phyloP scores from a whole-genome alignment of 1,139 yeast species.

The Blastobotrys proliferans region DNA sequence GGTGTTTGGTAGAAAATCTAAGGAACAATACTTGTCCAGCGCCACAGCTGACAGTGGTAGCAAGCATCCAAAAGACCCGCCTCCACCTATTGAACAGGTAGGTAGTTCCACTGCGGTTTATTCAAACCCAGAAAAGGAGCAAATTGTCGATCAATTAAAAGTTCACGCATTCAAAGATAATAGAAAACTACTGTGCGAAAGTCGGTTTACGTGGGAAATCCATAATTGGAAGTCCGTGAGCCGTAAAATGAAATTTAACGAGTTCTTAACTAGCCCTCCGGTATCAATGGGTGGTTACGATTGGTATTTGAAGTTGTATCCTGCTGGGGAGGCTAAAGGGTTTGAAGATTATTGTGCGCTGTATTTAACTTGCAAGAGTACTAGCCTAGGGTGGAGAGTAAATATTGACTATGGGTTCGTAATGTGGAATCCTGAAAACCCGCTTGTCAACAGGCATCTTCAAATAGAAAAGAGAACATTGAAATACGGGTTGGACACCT shows the following conservation, averaged over 20 bases:
- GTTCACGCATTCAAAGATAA: no score
- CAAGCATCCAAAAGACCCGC: neutral
- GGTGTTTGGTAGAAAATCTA: no score
- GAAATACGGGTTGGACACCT: neutral
- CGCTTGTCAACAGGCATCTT: neutral
- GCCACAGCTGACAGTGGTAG: no score
- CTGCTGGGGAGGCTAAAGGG: slow-evolving; percentile 43
- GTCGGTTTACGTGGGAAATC: no score
- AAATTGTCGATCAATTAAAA: no score
- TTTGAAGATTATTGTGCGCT: slow-evolving; percentile 27
- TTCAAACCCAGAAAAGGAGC: no score
- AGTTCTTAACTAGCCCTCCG: no score
- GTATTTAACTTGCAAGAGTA: neutral
- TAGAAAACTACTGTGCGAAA: no score
- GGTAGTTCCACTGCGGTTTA: no score
- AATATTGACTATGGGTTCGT: slow-evolving; percentile 1
- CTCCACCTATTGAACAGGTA: slow-evolving; percentile 6
- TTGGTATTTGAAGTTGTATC: slow-evolving; percentile 75
- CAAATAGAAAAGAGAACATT: neutral
- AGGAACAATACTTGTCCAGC: no score
- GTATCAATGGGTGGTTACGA: slow-evolving; percentile 30
- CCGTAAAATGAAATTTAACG: no score
- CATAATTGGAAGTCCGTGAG: no score
- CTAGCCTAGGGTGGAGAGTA: neutral
- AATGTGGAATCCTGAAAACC: neutral